Evolutionary conservation across 169 alveolate genomes (phyloP).

Genomic region (Plasmodium ovale): DNA sequence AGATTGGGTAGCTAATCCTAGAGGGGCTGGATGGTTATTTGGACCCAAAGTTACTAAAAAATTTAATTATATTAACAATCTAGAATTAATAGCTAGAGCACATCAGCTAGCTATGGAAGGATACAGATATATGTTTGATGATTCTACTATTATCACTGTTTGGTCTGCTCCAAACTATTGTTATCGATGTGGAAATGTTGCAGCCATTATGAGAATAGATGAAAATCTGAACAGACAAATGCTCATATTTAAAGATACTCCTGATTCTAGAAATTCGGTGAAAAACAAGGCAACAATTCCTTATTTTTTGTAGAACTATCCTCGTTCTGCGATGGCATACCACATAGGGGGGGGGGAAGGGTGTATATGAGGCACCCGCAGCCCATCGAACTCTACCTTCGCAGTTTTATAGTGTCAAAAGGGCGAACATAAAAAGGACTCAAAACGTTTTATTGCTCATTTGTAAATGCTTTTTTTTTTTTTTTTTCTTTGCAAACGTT

Average conservation of each 20-base stretch:
- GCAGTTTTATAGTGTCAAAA: no score
- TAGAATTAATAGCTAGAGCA: conserved; percentile 98
- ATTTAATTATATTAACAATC: conserved; percentile 95
- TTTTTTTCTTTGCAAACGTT: no score
- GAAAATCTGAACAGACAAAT: conserved; percentile 86
- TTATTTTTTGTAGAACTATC: conserved; percentile 36
- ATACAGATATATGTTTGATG: conserved; percentile 96
- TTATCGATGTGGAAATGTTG: conserved; percentile 98
- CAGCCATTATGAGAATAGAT: conserved; percentile 98
- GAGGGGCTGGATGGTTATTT: conserved; percentile 99
- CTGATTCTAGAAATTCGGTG: conserved; percentile 65
- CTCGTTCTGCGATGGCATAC: no score
- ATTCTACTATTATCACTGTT: conserved; percentile 95
- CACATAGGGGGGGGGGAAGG: no score
- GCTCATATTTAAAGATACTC: conserved; percentile 66
- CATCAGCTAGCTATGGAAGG: conserved; percentile 99
- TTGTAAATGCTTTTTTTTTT: not conserved
- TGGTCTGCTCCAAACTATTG: conserved; percentile 99
- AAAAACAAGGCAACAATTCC: conserved; percentile 75
- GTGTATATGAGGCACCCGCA: no score
- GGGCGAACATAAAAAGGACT: no score
- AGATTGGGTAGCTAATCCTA: conserved; percentile 99
- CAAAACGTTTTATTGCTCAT: no score
- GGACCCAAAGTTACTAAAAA: conserved; percentile 97
- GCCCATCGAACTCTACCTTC: no score